A percentile compares a stretch with the other conserved stretches of the same genome.
Conservation (phyloP, 2,329 filamentous ascomycete genomes). For the Penicillium brevicompactum region DNA sequence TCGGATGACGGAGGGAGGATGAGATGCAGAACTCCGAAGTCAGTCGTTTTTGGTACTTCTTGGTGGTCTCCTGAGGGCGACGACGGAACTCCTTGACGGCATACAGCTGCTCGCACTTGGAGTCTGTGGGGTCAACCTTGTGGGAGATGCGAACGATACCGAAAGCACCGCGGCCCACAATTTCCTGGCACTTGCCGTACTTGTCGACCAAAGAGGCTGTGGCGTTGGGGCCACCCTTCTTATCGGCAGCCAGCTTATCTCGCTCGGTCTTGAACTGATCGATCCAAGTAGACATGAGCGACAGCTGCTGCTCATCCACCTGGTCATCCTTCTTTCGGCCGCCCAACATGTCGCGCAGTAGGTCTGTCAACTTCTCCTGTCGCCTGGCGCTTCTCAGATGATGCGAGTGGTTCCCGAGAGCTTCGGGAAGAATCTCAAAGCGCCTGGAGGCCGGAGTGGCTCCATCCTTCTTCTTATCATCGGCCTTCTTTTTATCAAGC, state of each 20-base stretch:
- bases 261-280: constrained; percentile 89
- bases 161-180: constrained; percentile 94
- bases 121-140: constrained; percentile 82
- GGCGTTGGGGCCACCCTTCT: constrained; percentile 73
- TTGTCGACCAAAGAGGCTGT: constrained; percentile 86
- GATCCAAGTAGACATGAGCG: constrained; percentile 93
- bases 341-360: constrained; percentile 80
- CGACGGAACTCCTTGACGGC: constrained; percentile 98
- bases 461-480: constrained; percentile 40
- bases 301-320: constrained; percentile 75
- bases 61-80: constrained; percentile 88
- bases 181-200: constrained; percentile 97
- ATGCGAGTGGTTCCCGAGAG: constrained; percentile 71
- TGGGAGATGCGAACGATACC: constrained; percentile 97
- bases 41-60: constrained; percentile 96
- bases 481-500: constrained; percentile 29
- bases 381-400: constrained; percentile 85
- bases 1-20: constrained; percentile 91
- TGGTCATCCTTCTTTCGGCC: constrained; percentile 72
- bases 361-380: constrained; percentile 91
- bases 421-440: constrained; percentile 64
- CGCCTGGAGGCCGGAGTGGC: constrained; percentile 41
- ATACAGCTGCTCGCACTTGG: constrained; percentile 81
- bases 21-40: constrained; percentile 99
- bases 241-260: constrained; percentile 72